Conservation (phyloP, 1,284 basidiomycete genomes). For the Pterulicium gracile region DNA sequence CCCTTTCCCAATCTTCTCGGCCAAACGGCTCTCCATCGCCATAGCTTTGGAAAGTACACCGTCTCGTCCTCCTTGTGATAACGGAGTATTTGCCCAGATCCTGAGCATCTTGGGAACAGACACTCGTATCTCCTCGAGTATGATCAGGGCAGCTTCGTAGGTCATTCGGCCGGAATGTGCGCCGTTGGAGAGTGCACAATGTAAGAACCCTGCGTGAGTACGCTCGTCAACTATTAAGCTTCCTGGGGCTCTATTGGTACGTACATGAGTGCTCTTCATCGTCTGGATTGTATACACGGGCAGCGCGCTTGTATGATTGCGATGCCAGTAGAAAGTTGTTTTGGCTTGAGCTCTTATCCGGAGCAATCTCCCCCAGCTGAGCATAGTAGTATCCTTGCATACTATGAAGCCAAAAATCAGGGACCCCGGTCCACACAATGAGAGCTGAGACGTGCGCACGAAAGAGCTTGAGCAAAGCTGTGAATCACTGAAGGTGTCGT, state of each 20-base stretch:
- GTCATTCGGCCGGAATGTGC: neutral
- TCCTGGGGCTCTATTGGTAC: too few species aligned
- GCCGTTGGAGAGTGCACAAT: neutral
- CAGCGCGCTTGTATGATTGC: neutral
- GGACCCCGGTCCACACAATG: too few species aligned
- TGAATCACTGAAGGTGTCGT: neutral
- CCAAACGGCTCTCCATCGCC: neutral
- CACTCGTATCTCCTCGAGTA: neutral
- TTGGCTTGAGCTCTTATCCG: neutral
- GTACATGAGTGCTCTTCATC: neutral
- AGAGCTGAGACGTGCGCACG: too few species aligned
- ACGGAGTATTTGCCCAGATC: neutral
- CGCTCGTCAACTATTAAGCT: too few species aligned
- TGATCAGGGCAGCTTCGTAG: slow-evolving; percentile 1
- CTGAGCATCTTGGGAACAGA: neutral
- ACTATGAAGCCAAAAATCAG: too few species aligned
- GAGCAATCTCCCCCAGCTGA: neutral
- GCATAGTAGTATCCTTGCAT: neutral
- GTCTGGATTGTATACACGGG: neutral
- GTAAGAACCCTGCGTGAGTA: neutral
- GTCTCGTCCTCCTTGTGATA: neutral
- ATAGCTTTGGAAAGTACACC: neutral
- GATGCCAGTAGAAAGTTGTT: neutral
- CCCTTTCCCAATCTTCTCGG: neutral
- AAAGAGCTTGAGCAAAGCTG: neutral